Conservation (phyloP, 148 eudicot species). For the Fallopia convolvulus region DNA sequence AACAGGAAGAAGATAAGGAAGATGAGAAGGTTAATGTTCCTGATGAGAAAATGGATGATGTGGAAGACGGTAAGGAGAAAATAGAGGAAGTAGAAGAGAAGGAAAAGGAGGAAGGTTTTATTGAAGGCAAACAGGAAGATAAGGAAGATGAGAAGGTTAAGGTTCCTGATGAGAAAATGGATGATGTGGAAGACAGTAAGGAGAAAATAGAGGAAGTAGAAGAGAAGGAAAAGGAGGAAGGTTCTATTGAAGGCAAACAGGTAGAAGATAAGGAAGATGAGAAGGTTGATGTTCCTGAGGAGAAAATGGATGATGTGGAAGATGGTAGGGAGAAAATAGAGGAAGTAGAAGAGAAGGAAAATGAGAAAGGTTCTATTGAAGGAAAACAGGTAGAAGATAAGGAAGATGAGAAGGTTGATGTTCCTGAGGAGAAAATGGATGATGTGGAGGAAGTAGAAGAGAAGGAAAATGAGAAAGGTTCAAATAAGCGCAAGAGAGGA, state of each 20-base stretch:
- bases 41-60: too few species aligned
- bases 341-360: neutral
- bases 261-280: slow-evolving; percentile 19
- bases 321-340: neutral
- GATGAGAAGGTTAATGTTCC: too few species aligned
- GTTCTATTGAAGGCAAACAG: slow-evolving; percentile 5
- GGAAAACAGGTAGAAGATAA: slow-evolving; percentile 17
- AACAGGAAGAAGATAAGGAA: too few species aligned
- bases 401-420: slow-evolving; percentile 18
- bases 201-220: too few species aligned
- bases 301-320: slow-evolving; percentile 7
- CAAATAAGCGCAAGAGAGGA: slow-evolving; percentile 28
- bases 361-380: slow-evolving; percentile 15
- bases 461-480: slow-evolving; percentile 13
- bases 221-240: too few species aligned
- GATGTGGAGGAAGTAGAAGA: neutral
- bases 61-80: too few species aligned
- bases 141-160: too few species aligned
- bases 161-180: too few species aligned
- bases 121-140: too few species aligned
- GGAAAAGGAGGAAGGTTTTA: too few species aligned
- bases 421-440: slow-evolving; percentile 16
- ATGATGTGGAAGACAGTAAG: too few species aligned
- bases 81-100: too few species aligned
- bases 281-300: slow-evolving; percentile 19